phyloP scores from a whole-genome alignment of 495 filamentous ascomycete species.

The Aspergillus olivimuriae region DNA sequence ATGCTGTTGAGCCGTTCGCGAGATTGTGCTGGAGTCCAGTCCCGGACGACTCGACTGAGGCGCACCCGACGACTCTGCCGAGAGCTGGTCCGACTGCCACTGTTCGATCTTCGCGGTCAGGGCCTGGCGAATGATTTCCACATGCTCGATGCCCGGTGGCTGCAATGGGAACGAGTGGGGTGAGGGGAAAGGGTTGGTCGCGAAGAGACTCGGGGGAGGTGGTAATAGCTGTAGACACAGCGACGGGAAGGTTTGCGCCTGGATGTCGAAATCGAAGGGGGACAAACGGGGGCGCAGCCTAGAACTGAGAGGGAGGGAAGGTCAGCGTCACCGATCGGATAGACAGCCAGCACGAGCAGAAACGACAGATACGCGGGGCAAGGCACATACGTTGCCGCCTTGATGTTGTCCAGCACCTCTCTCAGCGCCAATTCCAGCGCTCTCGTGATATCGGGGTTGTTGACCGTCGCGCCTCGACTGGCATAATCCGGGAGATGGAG shows the following conservation, averaged over 20 bases:
- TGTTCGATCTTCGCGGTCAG: slow-evolving; percentile 59
- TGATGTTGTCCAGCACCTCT: slow-evolving; percentile 70
- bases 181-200: slow-evolving; percentile 62
- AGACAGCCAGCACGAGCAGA: too few relatives aligned
- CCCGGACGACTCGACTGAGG: slow-evolving; percentile 21
- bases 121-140: slow-evolving; percentile 59
- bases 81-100: slow-evolving; percentile 45
- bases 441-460: slow-evolving; percentile 64
- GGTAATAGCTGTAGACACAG: slow-evolving; percentile 75
- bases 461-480: slow-evolving; percentile 49
- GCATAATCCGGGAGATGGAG: slow-evolving; percentile 49
- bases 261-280: slow-evolving; percentile 80
- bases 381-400: slow-evolving; percentile 67
- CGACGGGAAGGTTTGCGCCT: slow-evolving; percentile 72
- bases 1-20: slow-evolving; percentile 46
- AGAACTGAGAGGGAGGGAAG: too few relatives aligned
- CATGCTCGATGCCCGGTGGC: slow-evolving; percentile 63
- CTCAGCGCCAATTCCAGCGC: slow-evolving; percentile 80
- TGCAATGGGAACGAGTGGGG: slow-evolving; percentile 67
- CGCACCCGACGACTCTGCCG: slow-evolving; percentile 19
- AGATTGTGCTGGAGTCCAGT: slow-evolving; percentile 35
- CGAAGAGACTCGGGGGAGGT: slow-evolving; percentile 68
- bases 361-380: slow-evolving; percentile 5
- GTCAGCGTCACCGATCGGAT: too few relatives aligned
- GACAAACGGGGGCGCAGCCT: slow-evolving; percentile 36